Conservation (phyloP, 176 grass and related monocot genomes). For the Chloris gayana region DNA sequence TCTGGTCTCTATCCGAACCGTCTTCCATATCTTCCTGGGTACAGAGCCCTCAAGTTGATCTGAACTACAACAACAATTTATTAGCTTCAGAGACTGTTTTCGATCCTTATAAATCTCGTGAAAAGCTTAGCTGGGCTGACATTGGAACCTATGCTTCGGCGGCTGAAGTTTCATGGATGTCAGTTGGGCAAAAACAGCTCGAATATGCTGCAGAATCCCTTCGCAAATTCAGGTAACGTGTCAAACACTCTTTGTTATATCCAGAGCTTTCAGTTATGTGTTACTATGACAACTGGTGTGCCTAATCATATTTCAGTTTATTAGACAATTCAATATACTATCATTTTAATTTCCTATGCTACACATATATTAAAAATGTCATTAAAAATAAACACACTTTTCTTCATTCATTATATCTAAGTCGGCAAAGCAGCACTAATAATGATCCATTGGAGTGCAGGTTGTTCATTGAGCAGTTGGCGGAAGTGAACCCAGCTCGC, state of each 20-base stretch:
- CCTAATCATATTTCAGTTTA: not conserved
- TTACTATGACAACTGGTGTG: not conserved
- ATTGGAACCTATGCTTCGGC: slow-evolving; percentile 74
- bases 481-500: slow-evolving; percentile 78
- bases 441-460: slow-evolving; percentile 44
- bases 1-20: slow-evolving; percentile 67
- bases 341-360: not conserved
- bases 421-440: slow-evolving; percentile 35
- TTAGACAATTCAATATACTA: not conserved
- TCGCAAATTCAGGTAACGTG: slow-evolving; percentile 76
- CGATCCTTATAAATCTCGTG: slow-evolving; percentile 75
- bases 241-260: not conserved
- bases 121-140: slow-evolving; percentile 92
- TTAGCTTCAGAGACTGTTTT: slow-evolving; percentile 73
- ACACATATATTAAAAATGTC: not conserved
- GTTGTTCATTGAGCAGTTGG: slow-evolving; percentile 85
- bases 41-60: slow-evolving; percentile 79
- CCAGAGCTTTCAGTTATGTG: not conserved
- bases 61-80: slow-evolving; percentile 60
- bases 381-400: not conserved
- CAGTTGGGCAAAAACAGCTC: slow-evolving; percentile 88
- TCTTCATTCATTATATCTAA: not conserved
- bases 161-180: slow-evolving; percentile 94
- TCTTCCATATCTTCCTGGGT: slow-evolving; percentile 67
- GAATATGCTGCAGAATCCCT: slow-evolving; percentile 85